phyloP scores from a whole-genome alignment of 257 asterid species.

The Schizonepeta tenuifolia region DNA sequence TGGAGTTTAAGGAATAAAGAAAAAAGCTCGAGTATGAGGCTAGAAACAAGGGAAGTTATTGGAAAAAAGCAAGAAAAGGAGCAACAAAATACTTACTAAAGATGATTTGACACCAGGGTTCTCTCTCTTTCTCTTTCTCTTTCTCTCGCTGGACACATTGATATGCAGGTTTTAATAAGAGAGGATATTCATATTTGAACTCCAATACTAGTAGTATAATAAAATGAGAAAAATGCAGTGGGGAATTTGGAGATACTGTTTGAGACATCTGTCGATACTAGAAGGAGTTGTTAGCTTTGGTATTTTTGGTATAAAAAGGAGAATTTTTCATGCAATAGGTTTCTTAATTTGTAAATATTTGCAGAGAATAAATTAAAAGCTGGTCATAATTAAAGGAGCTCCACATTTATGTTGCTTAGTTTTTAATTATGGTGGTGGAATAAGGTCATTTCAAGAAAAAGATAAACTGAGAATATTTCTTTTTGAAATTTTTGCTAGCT shows the following conservation, averaged over 20 bases:
- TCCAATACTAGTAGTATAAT: background rate
- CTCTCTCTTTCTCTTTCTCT: constrained; percentile 14
- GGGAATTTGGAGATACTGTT: constrained; percentile 38
- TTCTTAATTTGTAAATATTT: background rate
- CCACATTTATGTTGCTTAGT: constrained; percentile 31
- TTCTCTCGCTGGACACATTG: background rate
- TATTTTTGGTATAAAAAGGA: constrained; percentile 46
- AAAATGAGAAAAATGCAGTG: background rate
- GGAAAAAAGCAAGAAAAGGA: constrained; percentile 3
- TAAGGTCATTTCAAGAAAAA: constrained; percentile 30
- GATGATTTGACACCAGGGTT: constrained; percentile 38
- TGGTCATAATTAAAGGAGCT: constrained; percentile 32
- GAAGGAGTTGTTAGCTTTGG: constrained; percentile 36
- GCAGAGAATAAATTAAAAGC: constrained; percentile 25
- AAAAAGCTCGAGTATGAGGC: background rate
- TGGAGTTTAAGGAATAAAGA: constrained; percentile 25
- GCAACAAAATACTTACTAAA: constrained; percentile 20
- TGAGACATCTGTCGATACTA: constrained; percentile 39
- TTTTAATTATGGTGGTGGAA: constrained; percentile 23
- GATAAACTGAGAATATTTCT: background rate
- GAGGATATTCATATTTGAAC: constrained; percentile 23
- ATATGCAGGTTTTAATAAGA: background rate
- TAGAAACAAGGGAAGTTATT: constrained; percentile 25
- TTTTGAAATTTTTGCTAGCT: constrained; percentile 5
- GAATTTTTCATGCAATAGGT: constrained; percentile 9